Evolutionary conservation across 768 basidiomycete genomes (phyloP), one percentile per base, ranked within the genome.

Genomic region (Boletus reticuloceps): DNA sequence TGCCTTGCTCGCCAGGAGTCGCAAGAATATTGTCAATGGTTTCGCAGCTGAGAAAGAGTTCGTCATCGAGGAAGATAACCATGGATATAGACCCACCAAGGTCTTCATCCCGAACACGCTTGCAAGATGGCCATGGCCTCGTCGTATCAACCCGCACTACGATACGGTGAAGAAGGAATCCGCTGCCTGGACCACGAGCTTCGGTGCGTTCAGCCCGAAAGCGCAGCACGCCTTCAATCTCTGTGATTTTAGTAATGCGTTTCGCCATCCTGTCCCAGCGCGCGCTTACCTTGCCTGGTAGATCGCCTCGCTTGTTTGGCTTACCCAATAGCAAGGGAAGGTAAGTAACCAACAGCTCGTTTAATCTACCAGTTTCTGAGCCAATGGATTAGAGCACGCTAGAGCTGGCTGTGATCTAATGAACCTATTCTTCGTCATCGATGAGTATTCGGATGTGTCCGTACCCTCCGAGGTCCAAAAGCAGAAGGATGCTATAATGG

Each of bases 341-440:
- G 61, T 62, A 38, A 37, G 20, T 31, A 9, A 25, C 16, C 17
- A 22, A 38, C 3, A 19, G 19, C 2, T 13, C 20, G 5, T 32
- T n/a, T 2, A 8, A 14, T 13, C 9, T 2, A 27, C 4, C 16
- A 10, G 11, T 37, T 31, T 22, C 55, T 53, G 25, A 53, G 1
- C 10, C 1, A 27, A n/a, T 31, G 12, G 2, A 50, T 17, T 2
- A 63, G 62, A 63, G 5, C 57, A 63, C 8, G 43, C 66, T 45
- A 69, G 76, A 8, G 68, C 72, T 12, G 73, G 69, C 5, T 81
- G 81, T 49, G 80, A 82, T 54, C 61, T 82, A 34, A 81, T 83
- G 77, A 75, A 77, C 38, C 55, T 81, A 8, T 75, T 79, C 59
- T 82, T 79, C 56, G 58, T 82, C 37, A 71, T 77, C 59, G 82